phyloP scores from a whole-genome alignment of 129 eudicot genomes.

The Solidago caesia region DNA sequence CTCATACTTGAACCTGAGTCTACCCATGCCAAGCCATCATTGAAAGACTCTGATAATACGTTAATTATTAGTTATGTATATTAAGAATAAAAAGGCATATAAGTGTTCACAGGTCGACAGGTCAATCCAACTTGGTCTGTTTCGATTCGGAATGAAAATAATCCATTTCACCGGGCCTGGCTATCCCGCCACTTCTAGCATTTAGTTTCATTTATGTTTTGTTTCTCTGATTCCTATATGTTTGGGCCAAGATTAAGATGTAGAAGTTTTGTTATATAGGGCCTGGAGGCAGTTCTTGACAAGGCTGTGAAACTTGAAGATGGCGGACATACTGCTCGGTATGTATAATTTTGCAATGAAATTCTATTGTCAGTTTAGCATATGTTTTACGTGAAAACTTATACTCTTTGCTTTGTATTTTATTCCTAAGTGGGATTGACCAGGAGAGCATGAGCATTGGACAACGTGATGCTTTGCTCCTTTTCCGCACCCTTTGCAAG shows the following conservation, averaged over 20 bases:
- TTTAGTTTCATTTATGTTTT: background rate
- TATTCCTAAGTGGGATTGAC: constrained; percentile 65
- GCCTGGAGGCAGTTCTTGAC: constrained; percentile 98
- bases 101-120: background rate
- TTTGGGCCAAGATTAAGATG: constrained; percentile 16
- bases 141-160: background rate
- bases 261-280: constrained; percentile 45
- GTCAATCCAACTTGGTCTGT: background rate
- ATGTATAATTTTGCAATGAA: constrained; percentile 13
- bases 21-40: too few relatives aligned
- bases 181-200: background rate
- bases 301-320: constrained; percentile 98
- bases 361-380: background rate
- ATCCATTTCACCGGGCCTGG: background rate
- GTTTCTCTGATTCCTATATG: constrained; percentile 9
- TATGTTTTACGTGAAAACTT: constrained; percentile 15
- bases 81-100: too few relatives aligned
- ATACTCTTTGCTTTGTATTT: constrained; percentile 3
- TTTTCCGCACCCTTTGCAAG: constrained; percentile 98
- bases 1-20: too few relatives aligned
- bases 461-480: constrained; percentile 89
- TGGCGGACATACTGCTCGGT: constrained; percentile 75
- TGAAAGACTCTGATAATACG: too few relatives aligned
- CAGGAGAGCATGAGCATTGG: constrained; percentile 85
- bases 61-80: background rate